phyloP scores from a whole-genome alignment of 441 rosid genomes.

The Erysimum pusillum region DNA sequence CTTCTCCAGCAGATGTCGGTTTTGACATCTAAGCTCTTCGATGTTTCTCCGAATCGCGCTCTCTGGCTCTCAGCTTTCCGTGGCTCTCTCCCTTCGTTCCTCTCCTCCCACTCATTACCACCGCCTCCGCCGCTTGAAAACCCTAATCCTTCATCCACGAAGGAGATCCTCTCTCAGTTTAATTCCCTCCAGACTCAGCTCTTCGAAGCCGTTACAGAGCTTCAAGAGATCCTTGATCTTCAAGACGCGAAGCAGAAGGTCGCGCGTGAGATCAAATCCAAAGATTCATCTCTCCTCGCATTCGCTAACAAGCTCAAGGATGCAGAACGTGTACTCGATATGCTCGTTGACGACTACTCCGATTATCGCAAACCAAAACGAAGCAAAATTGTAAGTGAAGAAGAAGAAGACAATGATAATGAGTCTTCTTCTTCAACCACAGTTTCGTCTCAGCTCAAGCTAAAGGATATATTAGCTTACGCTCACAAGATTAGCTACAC shows the following conservation, averaged over 20 bases:
- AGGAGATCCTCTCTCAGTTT: slow-evolving; percentile 71
- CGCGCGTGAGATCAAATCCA: slow-evolving; percentile 65
- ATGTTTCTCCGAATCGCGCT: slow-evolving; percentile 76
- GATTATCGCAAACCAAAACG: slow-evolving; percentile 81
- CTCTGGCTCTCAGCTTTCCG: slow-evolving; percentile 83
- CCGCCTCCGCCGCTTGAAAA: slow-evolving; percentile 61
- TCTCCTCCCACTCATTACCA: slow-evolving; percentile 64
- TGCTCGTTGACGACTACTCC: slow-evolving; percentile 84
- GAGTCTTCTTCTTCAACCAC: slow-evolving; percentile 59
- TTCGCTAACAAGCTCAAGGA: slow-evolving; percentile 82
- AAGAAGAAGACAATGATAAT: slow-evolving; percentile 41
- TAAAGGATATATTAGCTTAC: slow-evolving; percentile 77
- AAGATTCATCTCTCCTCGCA: slow-evolving; percentile 65
- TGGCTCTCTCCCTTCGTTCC: slow-evolving; percentile 73
- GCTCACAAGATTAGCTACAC: slow-evolving; percentile 95
- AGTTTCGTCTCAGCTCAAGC: slow-evolving; percentile 74
- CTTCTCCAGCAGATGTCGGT: slow-evolving; percentile 92
- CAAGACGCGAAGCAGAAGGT: slow-evolving; percentile 77
- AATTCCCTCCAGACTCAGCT: slow-evolving; percentile 84
- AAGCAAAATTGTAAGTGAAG: slow-evolving; percentile 44
- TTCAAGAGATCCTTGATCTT: slow-evolving; percentile 89
- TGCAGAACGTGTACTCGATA: slow-evolving; percentile 80
- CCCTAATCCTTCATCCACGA: slow-evolving; percentile 63
- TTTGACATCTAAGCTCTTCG: slow-evolving; percentile 72
- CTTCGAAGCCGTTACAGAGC: slow-evolving; percentile 89